Percentiles rank a stretch among this genome's conserved stretches.
phyloP scores from a whole-genome alignment of 2,329 filamentous ascomycete species.

The Talaromyces sp. region DNA sequence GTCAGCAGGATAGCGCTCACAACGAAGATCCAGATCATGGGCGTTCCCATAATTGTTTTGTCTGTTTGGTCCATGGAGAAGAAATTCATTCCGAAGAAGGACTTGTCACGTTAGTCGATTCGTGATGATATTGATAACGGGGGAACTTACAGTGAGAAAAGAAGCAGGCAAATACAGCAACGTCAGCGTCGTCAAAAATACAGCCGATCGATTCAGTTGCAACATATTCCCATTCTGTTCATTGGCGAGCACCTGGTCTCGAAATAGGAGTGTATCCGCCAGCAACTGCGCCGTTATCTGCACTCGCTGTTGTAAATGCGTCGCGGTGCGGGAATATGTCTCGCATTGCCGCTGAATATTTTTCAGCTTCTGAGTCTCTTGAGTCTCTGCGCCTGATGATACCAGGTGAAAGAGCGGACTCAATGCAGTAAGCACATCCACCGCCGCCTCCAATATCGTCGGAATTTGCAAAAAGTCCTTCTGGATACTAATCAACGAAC shows the following conservation, averaged over 20 bases:
- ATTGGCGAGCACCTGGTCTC: slow-evolving; percentile 21
- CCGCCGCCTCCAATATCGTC: slow-evolving; percentile 4
- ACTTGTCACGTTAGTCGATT: slow-evolving; percentile 21
- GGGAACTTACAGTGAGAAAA: slow-evolving; percentile 15
- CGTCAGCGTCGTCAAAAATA: slow-evolving; percentile 15
- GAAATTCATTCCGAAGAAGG: slow-evolving; percentile 45
- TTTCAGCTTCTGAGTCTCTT: slow-evolving; percentile 19
- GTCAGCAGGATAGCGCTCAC: slow-evolving; percentile 32
- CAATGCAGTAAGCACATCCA: slow-evolving; percentile 8
- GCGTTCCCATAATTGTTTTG: slow-evolving; percentile 29
- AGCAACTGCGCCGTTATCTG: slow-evolving; percentile 23
- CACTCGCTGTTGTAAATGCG: slow-evolving; percentile 22
- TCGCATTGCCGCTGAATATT: slow-evolving; percentile 21
- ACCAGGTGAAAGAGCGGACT: not conserved
- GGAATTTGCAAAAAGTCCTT: slow-evolving; percentile 15
- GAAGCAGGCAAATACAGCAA: slow-evolving; percentile 16
- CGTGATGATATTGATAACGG: not conserved
- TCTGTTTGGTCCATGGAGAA: slow-evolving; percentile 34
- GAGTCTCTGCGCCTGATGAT: not conserved
- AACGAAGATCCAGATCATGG: slow-evolving; percentile 42
- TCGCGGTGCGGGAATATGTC: slow-evolving; percentile 21
- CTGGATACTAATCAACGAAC: slow-evolving; percentile 9
- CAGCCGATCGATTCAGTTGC: slow-evolving; percentile 27
- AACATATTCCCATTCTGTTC: slow-evolving; percentile 26
- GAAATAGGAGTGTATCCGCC: slow-evolving; percentile 25